A percentile compares a stretch with the other conserved stretches of the same genome.
These are phyloP conservation scores for Gracilaria gracilis DNA, from an alignment of 23 red algal species.

Conservation along the genomic window DNA sequence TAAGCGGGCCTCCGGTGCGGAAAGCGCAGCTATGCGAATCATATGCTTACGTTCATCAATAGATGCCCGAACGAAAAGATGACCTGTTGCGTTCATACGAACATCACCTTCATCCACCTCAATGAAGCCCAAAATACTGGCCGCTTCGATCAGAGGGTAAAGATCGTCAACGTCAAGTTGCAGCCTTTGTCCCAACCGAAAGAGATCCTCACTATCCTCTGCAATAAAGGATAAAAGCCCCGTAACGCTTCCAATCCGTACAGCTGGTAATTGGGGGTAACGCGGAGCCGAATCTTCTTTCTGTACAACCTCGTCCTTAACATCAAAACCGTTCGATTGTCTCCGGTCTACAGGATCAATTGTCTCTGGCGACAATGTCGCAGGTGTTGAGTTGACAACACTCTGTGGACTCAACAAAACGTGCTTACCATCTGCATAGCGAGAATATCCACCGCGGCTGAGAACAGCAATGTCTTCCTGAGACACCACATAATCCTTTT, in stretches of 20 bases:
- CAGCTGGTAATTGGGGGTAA: conserved; percentile 90
- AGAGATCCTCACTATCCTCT: conserved; percentile 83
- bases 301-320: background rate
- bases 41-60: conserved; percentile 96
- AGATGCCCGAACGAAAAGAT: conserved; percentile 74
- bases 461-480: conserved; percentile 64
- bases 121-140: conserved; percentile 89
- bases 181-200: conserved; percentile 81
- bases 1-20: conserved; percentile 74
- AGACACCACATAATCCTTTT: conserved; percentile 61
- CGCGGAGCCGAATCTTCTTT: conserved; percentile 4
- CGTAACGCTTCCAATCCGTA: conserved; percentile 94
- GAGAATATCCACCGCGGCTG: conserved; percentile 10
- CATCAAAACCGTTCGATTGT: background rate
- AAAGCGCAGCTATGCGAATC: conserved; percentile 77
- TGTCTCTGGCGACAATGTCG: background rate
- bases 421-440: background rate
- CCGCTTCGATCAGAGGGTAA: conserved; percentile 95
- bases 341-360: background rate
- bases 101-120: conserved; percentile 87
- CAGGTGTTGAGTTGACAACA: background rate
- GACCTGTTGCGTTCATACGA: conserved; percentile 71
- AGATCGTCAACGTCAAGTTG: conserved; percentile 99
- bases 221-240: conserved; percentile 94
- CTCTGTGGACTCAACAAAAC: conserved; percentile 3